Evolutionary conservation across 768 basidiomycete genomes (phyloP).

Genomic region (Suillus fuscotomentosus): DNA sequence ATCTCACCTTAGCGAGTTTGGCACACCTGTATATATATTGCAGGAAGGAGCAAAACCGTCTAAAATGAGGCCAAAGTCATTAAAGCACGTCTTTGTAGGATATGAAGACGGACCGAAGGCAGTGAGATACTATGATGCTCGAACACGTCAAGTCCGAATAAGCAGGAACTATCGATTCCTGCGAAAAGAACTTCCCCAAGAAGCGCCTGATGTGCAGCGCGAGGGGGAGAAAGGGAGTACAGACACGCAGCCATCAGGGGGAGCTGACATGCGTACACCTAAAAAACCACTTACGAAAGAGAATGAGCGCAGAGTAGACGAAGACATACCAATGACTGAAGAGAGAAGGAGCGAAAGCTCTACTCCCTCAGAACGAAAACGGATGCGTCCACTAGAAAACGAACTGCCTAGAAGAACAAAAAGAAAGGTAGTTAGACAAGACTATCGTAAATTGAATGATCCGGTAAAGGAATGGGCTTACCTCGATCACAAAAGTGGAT

Average conservation of each 20-base stretch:
- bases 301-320: not conserved
- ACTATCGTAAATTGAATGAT: not conserved
- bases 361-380: not conserved
- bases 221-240: not conserved
- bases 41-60: conserved; percentile 8
- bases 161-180: not conserved
- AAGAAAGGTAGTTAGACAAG: not conserved
- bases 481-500: not conserved
- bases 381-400: not conserved
- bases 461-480: not conserved
- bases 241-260: not conserved
- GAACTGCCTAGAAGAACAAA: not conserved
- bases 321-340: not conserved
- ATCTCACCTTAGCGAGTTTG: conserved; percentile 25
- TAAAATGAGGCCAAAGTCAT: conserved; percentile 12
- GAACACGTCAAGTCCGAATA: not conserved
- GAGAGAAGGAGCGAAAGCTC: not conserved
- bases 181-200: not conserved
- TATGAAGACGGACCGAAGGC: conserved; percentile 10
- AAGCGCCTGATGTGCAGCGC: not conserved
- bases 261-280: not conserved
- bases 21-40: conserved; percentile 13
- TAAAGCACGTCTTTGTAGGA: conserved; percentile 15
- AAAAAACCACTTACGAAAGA: not conserved
- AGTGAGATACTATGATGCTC: conserved; percentile 14